These are phyloP conservation scores for Hymenoscyphus infarciens DNA, from an alignment of 2,329 filamentous ascomycete species.

Conservation along the genomic window DNA sequence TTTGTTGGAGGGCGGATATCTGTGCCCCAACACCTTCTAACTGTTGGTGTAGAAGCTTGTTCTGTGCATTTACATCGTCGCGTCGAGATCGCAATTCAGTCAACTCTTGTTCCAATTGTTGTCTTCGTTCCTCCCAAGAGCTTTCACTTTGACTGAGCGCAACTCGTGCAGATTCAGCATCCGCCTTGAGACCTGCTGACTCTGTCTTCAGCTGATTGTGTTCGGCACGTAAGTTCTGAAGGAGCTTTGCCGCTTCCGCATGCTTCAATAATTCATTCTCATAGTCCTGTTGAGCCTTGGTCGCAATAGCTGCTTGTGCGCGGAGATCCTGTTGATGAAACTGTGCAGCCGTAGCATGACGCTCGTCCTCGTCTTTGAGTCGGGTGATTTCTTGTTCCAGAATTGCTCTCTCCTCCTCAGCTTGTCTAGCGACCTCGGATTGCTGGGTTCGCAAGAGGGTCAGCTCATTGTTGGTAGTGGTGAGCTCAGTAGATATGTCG, in stretches of 20 bases:
- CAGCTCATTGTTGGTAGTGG: constrained; percentile 76
- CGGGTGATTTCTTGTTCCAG: constrained; percentile 76
- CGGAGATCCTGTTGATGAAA: constrained; percentile 90
- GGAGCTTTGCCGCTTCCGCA: constrained; percentile 83
- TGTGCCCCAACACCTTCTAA: constrained; percentile 79
- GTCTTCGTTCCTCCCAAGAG: constrained; percentile 81
- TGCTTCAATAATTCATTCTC: constrained; percentile 93
- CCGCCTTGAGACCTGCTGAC: constrained; percentile 68
- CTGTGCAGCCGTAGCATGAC: constrained; percentile 73
- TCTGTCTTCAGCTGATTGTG: constrained; percentile 80
- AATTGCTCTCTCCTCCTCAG: constrained; percentile 77
- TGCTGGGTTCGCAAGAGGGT: constrained; percentile 76
- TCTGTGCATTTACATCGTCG: constrained; percentile 83
- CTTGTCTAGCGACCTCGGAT: constrained; percentile 64
- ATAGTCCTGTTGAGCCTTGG: constrained; percentile 91
- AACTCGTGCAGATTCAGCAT: constrained; percentile 81
- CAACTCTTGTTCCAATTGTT: constrained; percentile 80
- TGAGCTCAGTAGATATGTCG: constrained; percentile 78
- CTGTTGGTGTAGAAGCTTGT: constrained; percentile 84
- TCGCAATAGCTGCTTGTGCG: constrained; percentile 88
- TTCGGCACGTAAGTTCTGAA: constrained; percentile 75
- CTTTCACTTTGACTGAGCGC: constrained; percentile 75
- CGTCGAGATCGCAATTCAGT: constrained; percentile 72
- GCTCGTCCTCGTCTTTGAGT: constrained; percentile 79
- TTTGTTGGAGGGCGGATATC: constrained; percentile 75